Evolutionary conservation across 2,329 filamentous ascomycete genomes (phyloP).

Genomic region (Pyrenophora teres): DNA sequence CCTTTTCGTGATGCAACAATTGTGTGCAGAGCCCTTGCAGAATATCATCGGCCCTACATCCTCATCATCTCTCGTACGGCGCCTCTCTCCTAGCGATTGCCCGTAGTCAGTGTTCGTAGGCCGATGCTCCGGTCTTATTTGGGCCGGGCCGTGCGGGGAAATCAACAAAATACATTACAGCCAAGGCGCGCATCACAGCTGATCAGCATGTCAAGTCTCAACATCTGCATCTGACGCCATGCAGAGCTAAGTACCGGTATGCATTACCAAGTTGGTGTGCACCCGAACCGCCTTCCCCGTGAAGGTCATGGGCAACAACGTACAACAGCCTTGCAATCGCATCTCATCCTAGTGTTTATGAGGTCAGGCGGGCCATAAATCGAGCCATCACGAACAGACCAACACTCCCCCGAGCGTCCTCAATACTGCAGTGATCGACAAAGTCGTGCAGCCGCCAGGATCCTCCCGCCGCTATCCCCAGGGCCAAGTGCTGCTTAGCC

Average conservation of each 20-base stretch:
- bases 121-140: not conserved
- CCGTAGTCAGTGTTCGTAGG: too few relatives aligned
- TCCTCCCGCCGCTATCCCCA: constrained; percentile 32
- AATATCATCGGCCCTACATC: not conserved
- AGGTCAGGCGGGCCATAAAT: constrained; percentile 19
- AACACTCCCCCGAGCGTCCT: constrained; percentile 2
- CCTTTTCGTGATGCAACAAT: constrained; percentile 6
- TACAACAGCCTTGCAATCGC: not conserved
- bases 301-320: not conserved
- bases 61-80: too few relatives aligned
- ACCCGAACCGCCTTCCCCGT: constrained; percentile 5
- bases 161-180: constrained; percentile 3
- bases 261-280: constrained; percentile 24
- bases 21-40: not conserved
- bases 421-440: constrained; percentile 28
- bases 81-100: too few relatives aligned
- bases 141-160: constrained; percentile 17
- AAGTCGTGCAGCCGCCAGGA: constrained; percentile 30
- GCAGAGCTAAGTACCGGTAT: constrained; percentile 9
- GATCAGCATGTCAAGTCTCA: constrained; percentile 7
- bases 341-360: not conserved
- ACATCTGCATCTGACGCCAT: constrained; percentile 23
- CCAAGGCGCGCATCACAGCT: constrained; percentile 19
- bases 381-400: constrained; percentile 6
- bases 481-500: constrained; percentile 21